Conservation (phyloP, 305 asterid genomes). For the Rubia balearica region DNA sequence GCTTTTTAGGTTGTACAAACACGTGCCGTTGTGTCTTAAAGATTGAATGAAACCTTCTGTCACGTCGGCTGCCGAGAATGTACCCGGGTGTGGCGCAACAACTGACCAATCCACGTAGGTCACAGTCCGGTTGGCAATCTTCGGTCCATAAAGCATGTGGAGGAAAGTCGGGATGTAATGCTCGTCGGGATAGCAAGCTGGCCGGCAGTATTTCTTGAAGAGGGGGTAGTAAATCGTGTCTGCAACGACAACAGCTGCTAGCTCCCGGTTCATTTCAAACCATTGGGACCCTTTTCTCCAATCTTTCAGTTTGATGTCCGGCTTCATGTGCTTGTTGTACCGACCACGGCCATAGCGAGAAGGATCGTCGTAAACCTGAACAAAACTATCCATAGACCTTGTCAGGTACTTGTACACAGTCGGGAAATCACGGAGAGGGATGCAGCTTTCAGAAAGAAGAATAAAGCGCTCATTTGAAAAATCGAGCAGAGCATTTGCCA, state of each 20-base stretch:
- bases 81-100: conserved; percentile 74
- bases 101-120: conserved; percentile 87
- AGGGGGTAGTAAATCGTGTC: conserved; percentile 67
- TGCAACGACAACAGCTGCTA: conserved; percentile 60
- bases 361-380: conserved; percentile 74
- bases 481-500: conserved; percentile 94
- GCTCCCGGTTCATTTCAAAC: conserved; percentile 75
- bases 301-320: conserved; percentile 51
- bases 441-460: conserved; percentile 88
- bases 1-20: conserved; percentile 47
- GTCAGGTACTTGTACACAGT: conserved; percentile 66
- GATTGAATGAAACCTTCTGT: conserved; percentile 50
- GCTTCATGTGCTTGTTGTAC: conserved; percentile 72
- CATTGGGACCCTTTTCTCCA: conserved; percentile 99
- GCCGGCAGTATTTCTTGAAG: conserved; percentile 66
- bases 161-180: conserved; percentile 81
- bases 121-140: conserved; percentile 67
- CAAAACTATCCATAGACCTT: conserved; percentile 61
- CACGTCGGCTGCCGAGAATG: conserved; percentile 44
- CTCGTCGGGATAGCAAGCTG: conserved; percentile 96
- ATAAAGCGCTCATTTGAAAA: conserved; percentile 87
- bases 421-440: conserved; percentile 67
- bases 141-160: conserved; percentile 49
- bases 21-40: conserved; percentile 54
- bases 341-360: conserved; percentile 96